Evolutionary conservation across 2,329 filamentous ascomycete genomes (phyloP).

Genomic region (Colletotrichum lentis): DNA sequence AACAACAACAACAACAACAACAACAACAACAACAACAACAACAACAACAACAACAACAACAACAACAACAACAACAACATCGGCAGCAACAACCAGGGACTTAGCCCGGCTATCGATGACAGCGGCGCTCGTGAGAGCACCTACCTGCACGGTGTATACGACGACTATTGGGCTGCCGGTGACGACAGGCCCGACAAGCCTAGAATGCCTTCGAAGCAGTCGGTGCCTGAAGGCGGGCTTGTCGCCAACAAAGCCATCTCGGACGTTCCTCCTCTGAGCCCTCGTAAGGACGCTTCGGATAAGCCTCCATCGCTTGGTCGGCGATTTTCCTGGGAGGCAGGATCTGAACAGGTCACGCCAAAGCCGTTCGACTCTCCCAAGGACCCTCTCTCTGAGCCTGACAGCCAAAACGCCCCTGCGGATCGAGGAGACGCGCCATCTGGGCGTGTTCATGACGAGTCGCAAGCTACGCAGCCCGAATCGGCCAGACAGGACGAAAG

Average conservation of each 20-base stretch:
- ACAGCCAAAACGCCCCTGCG: background rate
- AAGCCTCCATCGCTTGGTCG: slow-evolving; percentile 26
- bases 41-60: slow-evolving; percentile 23
- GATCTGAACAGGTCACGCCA: slow-evolving; percentile 39
- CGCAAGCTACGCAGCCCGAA: background rate
- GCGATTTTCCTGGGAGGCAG: slow-evolving; percentile 57
- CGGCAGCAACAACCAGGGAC: background rate
- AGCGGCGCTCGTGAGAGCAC: slow-evolving; percentile 61
- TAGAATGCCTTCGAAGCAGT: slow-evolving; percentile 13
- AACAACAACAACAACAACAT: background rate
- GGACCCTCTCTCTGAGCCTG: slow-evolving; percentile 5
- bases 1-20: slow-evolving; percentile 15
- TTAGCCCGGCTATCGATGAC: slow-evolving; percentile 9
- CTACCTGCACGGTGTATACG: slow-evolving; percentile 72
- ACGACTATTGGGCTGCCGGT: slow-evolving; percentile 68
- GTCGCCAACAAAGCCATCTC: slow-evolving; percentile 9
- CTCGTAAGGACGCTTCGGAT: slow-evolving; percentile 34
- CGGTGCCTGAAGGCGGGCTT: slow-evolving; percentile 1
- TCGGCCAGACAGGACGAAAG: slow-evolving; percentile 3
- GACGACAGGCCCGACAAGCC: slow-evolving; percentile 49
- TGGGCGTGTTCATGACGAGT: background rate
- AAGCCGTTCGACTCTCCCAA: slow-evolving; percentile 8
- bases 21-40: slow-evolving; percentile 1
- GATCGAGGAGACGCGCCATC: background rate
- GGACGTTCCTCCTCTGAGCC: slow-evolving; percentile 34